Evolutionary conservation across 768 basidiomycete genomes (phyloP), one percentile per base, ranked within the genome.

Genomic region (Kwoniella shandongensis): DNA sequence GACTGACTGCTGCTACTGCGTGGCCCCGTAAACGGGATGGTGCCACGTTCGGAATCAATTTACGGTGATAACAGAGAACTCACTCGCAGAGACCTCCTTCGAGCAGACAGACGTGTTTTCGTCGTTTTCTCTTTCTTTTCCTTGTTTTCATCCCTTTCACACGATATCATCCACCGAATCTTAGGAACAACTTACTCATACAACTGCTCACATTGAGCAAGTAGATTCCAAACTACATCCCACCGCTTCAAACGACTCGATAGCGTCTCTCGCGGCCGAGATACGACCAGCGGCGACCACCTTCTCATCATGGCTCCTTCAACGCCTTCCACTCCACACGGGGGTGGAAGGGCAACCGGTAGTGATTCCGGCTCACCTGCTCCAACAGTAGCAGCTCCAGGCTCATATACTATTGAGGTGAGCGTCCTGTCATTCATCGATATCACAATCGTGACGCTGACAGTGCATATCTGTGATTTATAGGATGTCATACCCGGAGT

Each of bases 401-500:
- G 73, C 0, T 44, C 69, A 13, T 76, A 72, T 42, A 58, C 65
- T 8, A 51, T 76, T 22, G 67, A 68, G 8, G 75, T 76, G 18
- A 51, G 72, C 66, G 23, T n/a, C 18, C 17, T 45, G 15, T 36
- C 45, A 44, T 46, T 30, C 25, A 40, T 38, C 41, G 17, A 22
- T 27, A 40, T 23, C 20, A 13, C 15, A 32, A 18, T 40, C 41
- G n/a, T n/a, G n/a, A n/a, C n/a, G n/a, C n/a, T n/a, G n/a, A n/a
- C n/a, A n/a, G n/a, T n/a, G n/a, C n/a, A n/a, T n/a, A n/a, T 32
- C 13, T 32, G 32, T 32, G 32, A 32, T 32, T 32, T 32, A 13
- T 76, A 91, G 92, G 87, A 85, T 32, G 85, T 97, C 66, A 83
- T 85, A 58, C 88, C 92, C 69, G 96, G 96, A 54, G 97, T 93